Evolutionary conservation across 1,139 yeast species (phyloP), one percentile per base, ranked within the genome.

Genomic region (Diutina ranongensis): DNA sequence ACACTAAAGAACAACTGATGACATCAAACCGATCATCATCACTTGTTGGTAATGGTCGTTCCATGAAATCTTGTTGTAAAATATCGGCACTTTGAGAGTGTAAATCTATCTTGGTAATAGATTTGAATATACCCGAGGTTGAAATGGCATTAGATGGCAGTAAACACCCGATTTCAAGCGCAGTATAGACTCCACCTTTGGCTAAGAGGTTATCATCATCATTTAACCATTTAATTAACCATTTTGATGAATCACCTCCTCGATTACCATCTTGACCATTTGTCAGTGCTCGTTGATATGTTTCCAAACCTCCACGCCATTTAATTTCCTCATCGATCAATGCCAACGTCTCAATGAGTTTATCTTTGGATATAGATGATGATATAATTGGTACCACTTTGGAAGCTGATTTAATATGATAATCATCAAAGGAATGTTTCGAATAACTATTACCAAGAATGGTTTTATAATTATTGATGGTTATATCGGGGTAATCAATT

Each of bases 181-280:
- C 84, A 8, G 22, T 22, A n/a, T 22, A 21, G 20, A 4, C 13
- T 2, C 40, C 40, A 3, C 4, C 15, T 31, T 31, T 12, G 50
- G 9, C 48, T 35, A 9, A 44, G 25, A 13, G 42, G 15, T 35
- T 44, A 16, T 22, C 10, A 10, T 25, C 33, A 25, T 10, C 48
- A 10, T 49, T 62, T 15, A 86, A 59, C 96, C 96, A 88, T 48
- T 76, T 73, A 2, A 85, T 69, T 42, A 87, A 62, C 49, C 76
- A 65, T 53, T 82, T 84, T 1, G 95, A 87, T 0, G 96, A 85
- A 59, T 89, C 97, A 2, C 96, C 95, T 0, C 97, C 97, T 50
- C 97, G 63, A 44, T 72, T 71, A 1, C 63, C 62, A 49, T 78
- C 76, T 55, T 89, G 97, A 0, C 97, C 97, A 45, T 80, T 77